phyloP scores from a whole-genome alignment of 352 stramenopile species.

The Globisporangium solare region DNA sequence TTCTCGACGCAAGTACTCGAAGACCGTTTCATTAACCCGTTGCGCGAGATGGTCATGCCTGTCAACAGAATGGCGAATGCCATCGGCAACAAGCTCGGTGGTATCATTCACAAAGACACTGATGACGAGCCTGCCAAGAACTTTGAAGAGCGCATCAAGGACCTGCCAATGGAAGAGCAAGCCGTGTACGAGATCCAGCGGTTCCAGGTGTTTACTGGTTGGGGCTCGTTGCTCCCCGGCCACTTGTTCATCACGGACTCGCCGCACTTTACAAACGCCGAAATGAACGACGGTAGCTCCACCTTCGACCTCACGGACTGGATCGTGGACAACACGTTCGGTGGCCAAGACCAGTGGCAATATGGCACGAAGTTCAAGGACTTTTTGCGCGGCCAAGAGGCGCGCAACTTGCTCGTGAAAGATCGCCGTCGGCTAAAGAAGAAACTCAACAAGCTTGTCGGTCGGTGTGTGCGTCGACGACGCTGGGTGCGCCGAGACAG shows the following conservation, averaged over 20 bases:
- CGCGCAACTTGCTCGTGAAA: constrained; percentile 34
- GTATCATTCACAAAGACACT: constrained; percentile 29
- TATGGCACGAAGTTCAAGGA: constrained; percentile 86
- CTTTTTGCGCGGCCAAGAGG: constrained; percentile 61
- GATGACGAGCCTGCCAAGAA: constrained; percentile 26
- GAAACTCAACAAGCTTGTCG: constrained; percentile 80
- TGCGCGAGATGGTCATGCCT: constrained; percentile 69
- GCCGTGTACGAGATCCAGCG: constrained; percentile 80
- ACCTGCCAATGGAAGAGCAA: constrained; percentile 52
- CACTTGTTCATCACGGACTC: constrained; percentile 77
- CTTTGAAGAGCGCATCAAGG: constrained; percentile 68
- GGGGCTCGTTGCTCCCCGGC: constrained; percentile 68
- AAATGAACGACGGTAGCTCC: constrained; percentile 60
- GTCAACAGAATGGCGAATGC: constrained; percentile 44
- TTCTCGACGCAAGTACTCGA: constrained; percentile 79
- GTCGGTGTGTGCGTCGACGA: constrained; percentile 68
- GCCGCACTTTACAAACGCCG: constrained; percentile 68
- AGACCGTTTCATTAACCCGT: constrained; percentile 74
- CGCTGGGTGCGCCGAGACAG: constrained; percentile 80
- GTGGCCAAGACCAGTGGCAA: constrained; percentile 75
- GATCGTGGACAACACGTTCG: constrained; percentile 74
- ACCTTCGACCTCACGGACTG: constrained; percentile 67
- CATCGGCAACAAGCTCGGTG: constrained; percentile 27
- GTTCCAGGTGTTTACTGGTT: constrained; percentile 80
- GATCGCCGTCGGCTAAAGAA: constrained; percentile 69